phyloP scores from a whole-genome alignment of 2,329 filamentous ascomycete genomes.

The Phoma sp. region DNA sequence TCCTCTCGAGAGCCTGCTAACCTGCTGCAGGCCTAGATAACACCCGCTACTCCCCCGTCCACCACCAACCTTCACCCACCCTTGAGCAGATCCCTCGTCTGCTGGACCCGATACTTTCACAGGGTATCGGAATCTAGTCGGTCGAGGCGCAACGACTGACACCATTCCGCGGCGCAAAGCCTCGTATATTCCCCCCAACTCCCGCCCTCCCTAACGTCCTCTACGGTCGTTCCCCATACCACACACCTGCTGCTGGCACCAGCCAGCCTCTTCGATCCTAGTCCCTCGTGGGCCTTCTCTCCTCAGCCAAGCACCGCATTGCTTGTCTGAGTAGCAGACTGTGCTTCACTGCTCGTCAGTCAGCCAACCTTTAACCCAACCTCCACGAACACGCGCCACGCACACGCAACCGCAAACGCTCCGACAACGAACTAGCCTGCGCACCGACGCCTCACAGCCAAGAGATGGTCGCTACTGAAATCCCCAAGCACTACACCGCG shows the following conservation, averaged over 20 bases:
- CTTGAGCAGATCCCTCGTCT: slow-evolving; percentile 73
- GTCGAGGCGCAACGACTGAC: slow-evolving; percentile 69
- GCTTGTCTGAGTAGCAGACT: slow-evolving; percentile 98
- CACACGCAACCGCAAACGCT: slow-evolving; percentile 25
- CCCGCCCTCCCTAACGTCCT: slow-evolving; percentile 89
- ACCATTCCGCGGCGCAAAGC: slow-evolving; percentile 88
- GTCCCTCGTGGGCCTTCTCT: slow-evolving; percentile 88
- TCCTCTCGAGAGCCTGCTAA: slow-evolving; percentile 19
- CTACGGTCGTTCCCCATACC: slow-evolving; percentile 65
- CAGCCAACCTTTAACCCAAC: slow-evolving; percentile 27
- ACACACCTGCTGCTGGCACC: slow-evolving; percentile 76
- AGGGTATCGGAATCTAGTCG: slow-evolving; percentile 84
- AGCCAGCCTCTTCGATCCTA: slow-evolving; percentile 75
- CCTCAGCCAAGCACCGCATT: slow-evolving; percentile 90
- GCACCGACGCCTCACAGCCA: slow-evolving; percentile 35
- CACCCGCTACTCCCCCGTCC: slow-evolving; percentile 58
- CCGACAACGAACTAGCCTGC: slow-evolving; percentile 22
- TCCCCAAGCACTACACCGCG: slow-evolving; percentile 81
- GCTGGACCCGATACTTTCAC: slow-evolving; percentile 83
- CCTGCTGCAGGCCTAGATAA: slow-evolving; percentile 68
- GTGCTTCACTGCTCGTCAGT: slow-evolving; percentile 73
- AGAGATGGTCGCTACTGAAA: slow-evolving; percentile 85
- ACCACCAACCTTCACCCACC: slow-evolving; percentile 31
- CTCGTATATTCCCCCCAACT: slow-evolving; percentile 82
- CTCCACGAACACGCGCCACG: slow-evolving; percentile 8